Base-by-base conservation (phyloP, 768 basidiomycete species). In the Lentinula lateritia region DNA sequence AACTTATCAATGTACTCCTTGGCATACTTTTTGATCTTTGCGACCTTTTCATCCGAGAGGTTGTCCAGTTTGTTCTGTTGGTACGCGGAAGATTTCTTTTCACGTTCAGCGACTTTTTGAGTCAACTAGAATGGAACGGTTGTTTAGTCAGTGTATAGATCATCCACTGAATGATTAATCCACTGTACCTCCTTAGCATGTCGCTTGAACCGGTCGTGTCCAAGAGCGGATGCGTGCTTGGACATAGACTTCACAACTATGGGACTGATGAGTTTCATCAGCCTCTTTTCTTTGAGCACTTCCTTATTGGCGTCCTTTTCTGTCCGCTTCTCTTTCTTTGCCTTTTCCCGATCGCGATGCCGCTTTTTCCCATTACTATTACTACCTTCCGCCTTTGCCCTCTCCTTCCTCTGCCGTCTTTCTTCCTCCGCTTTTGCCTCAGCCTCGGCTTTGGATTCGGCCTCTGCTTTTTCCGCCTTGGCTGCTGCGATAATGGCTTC, bases 221-320 rank as follows among this genome's bases (percentile, higher is more conserved):
- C 83, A 72, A 97, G 82, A 50, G 86, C 75, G 58, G 86, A 80
- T 55, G 86, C 80, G 69, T 98, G 88, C 76, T 95, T 97, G 61
- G 88, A 90, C 94, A 98, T 95, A 61, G 81, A 87, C 73, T 87
- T 90, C 42, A 99, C 96, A 43, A 99, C 96, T 6, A 96, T 86
- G 1, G 87, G 86, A 6, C 93, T 91, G 16, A 98, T 85, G 39
- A 98, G 80, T 71, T 92, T 92, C 65, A 87, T 69, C 64, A 97
- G 69, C 63, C 84, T 75, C 81, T 94, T 95, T 75, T 97, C 94
- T 78, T 88, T 90, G 54, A 79, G 78, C 4, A 77, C 81, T 69
- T 88, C 85, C 70, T 80, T 86, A 67, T 88, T 83, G 65, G 87
- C 84, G 50, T 80, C 71, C 43, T 80, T 75, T 61, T 74, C 71